Evolutionary conservation across 2,329 filamentous ascomycete species (phyloP).

Genomic region (Fusarium sp.): DNA sequence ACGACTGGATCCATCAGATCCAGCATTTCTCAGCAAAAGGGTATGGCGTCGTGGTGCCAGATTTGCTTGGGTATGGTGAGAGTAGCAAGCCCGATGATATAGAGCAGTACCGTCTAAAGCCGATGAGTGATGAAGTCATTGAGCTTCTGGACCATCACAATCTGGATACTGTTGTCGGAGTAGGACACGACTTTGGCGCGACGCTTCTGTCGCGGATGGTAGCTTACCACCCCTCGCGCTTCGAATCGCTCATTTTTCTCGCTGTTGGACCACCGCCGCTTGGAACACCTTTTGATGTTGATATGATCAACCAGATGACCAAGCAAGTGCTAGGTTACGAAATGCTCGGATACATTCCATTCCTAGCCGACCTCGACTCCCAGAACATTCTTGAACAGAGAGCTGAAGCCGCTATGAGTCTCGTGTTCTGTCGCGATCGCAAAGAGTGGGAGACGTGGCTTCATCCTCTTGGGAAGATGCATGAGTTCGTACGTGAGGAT

Average conservation of each 20-base stretch:
- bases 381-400: slow-evolving; percentile 42
- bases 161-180: slow-evolving; percentile 56
- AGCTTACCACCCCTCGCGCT: slow-evolving; percentile 42
- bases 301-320: slow-evolving; percentile 49
- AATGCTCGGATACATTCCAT: slow-evolving; percentile 49
- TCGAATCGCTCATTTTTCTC: slow-evolving; percentile 44
- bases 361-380: slow-evolving; percentile 35
- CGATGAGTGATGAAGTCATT: slow-evolving; percentile 49
- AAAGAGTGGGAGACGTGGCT: slow-evolving; percentile 44
- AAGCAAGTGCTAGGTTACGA: slow-evolving; percentile 45
- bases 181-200: slow-evolving; percentile 53
- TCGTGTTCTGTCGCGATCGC: slow-evolving; percentile 45
- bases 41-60: slow-evolving; percentile 57
- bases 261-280: slow-evolving; percentile 47
- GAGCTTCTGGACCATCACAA: slow-evolving; percentile 48
- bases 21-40: slow-evolving; percentile 49
- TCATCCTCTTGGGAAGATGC: slow-evolving; percentile 46
- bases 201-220: slow-evolving; percentile 48
- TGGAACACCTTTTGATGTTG: slow-evolving; percentile 46
- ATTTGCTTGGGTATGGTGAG: slow-evolving; percentile 55
- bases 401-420: slow-evolving; percentile 43
- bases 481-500: slow-evolving; percentile 43
- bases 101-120: slow-evolving; percentile 47
- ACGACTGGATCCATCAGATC: slow-evolving; percentile 58
- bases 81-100: slow-evolving; percentile 49